Percentiles rank a stretch among this genome's conserved stretches.
phyloP scores from a whole-genome alignment of 331 rosid genomes.

The Phaseolus coccineus region DNA sequence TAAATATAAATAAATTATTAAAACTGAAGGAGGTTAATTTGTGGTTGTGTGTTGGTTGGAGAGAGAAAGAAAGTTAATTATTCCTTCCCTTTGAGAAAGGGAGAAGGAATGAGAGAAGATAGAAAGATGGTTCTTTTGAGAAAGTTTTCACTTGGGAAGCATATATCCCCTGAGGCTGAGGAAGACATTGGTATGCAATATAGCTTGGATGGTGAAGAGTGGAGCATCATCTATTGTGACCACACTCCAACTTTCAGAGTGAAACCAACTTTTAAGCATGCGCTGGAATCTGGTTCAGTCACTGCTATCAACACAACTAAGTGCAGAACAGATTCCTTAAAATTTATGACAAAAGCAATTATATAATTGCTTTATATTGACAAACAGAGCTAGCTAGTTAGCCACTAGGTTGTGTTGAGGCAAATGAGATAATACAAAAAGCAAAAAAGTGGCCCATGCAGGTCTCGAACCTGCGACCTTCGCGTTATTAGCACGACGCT shows the following conservation, averaged over 20 bases:
- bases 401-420: background rate
- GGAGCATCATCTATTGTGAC: slow-evolving; percentile 25
- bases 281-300: slow-evolving; percentile 7
- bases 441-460: slow-evolving; percentile 58
- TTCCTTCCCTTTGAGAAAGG: background rate
- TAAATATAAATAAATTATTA: background rate
- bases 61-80: slow-evolving; percentile 13
- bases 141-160: slow-evolving; percentile 26
- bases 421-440: no score
- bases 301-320: background rate
- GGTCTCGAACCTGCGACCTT: slow-evolving; percentile 89
- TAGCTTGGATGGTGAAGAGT: slow-evolving; percentile 24
- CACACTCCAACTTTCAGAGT: background rate
- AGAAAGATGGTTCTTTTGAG: slow-evolving; percentile 21
- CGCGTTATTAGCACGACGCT: slow-evolving; percentile 89
- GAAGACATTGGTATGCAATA: slow-evolving; percentile 13
- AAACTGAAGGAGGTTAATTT: background rate
- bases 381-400: background rate
- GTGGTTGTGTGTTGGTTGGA: background rate
- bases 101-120: slow-evolving; percentile 40
- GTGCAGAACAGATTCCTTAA: background rate
- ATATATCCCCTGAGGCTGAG: slow-evolving; percentile 15
- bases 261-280: slow-evolving; percentile 30
- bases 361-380: background rate
- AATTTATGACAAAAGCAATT: background rate